Conservation (phyloP, 202 grass and related monocot genomes). For the Dendrocalamus latiflorus region DNA sequence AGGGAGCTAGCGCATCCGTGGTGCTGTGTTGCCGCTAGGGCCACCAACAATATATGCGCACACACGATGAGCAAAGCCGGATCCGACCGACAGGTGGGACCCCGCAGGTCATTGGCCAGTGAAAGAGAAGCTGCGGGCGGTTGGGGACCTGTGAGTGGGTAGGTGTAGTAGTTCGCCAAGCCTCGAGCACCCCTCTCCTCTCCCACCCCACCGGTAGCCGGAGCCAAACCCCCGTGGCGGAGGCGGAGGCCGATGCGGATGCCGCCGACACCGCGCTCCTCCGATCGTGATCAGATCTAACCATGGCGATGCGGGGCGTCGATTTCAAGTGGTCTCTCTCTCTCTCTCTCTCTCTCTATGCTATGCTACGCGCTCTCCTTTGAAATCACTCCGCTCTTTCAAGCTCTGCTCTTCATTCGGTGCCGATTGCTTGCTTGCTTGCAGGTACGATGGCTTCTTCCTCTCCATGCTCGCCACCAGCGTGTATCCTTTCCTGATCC, state of each 20-base stretch:
- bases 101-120: too few relatives aligned
- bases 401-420: not conserved
- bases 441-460: slow-evolving; percentile 99
- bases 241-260: not conserved
- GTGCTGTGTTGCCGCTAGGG: too few relatives aligned
- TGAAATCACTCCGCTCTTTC: not conserved
- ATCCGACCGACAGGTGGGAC: not conserved
- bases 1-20: too few relatives aligned
- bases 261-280: not conserved
- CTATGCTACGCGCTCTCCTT: not conserved
- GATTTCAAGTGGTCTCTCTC: slow-evolving; percentile 97
- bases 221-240: not conserved
- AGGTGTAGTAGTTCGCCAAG: too few relatives aligned
- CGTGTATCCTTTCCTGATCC: slow-evolving; percentile 59
- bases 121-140: too few relatives aligned
- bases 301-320: slow-evolving; percentile 73
- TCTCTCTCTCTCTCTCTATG: not conserved
- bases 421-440: not conserved
- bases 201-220: not conserved
- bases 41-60: too few relatives aligned
- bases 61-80: too few relatives aligned
- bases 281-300: not conserved
- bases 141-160: too few relatives aligned
- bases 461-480: slow-evolving; percentile 96
- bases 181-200: too few relatives aligned